Conservation (phyloP, 768 basidiomycete genomes). For the Kwoniella dendrophila region DNA sequence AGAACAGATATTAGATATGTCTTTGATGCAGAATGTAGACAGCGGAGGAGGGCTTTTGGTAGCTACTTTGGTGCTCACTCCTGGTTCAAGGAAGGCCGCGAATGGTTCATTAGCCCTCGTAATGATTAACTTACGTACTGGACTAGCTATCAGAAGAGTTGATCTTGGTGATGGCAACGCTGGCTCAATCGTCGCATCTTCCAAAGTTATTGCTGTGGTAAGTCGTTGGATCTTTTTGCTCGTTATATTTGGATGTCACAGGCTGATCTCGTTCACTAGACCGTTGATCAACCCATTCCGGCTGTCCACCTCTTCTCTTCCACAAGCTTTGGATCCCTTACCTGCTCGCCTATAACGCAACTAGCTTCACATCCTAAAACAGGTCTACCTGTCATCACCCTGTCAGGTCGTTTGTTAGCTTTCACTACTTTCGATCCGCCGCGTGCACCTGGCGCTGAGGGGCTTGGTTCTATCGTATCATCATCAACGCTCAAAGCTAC, state of each 20-base stretch:
- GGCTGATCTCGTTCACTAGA: constrained; percentile 17
- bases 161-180: constrained; percentile 19
- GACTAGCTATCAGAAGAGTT: constrained; percentile 27
- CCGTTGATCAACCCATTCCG: constrained; percentile 27
- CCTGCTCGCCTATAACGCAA: constrained; percentile 9
- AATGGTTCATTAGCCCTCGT: constrained; percentile 20
- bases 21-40: constrained; percentile 2
- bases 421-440: constrained; percentile 33
- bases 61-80: background rate
- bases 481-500: constrained; percentile 12
- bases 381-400: constrained; percentile 26
- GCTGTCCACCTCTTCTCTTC: constrained; percentile 32
- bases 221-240: constrained; percentile 1
- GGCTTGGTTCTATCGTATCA: constrained; percentile 41
- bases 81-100: background rate
- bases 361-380: constrained; percentile 17
- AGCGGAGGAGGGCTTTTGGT: constrained; percentile 1
- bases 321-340: constrained; percentile 14
- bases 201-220: constrained; percentile 33
- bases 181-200: constrained; percentile 14
- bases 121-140: constrained; percentile 27
- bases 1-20: constrained; percentile 7
- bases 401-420: constrained; percentile 39
- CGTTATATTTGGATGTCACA: background rate
- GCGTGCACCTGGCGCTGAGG: constrained; percentile 28